Percentiles rank a stretch among this genome's conserved stretches.
These are phyloP conservation scores for Apiotrichum porosum DNA, from an alignment of 1,284 basidiomycete genomes.

Conservation along the genomic window DNA sequence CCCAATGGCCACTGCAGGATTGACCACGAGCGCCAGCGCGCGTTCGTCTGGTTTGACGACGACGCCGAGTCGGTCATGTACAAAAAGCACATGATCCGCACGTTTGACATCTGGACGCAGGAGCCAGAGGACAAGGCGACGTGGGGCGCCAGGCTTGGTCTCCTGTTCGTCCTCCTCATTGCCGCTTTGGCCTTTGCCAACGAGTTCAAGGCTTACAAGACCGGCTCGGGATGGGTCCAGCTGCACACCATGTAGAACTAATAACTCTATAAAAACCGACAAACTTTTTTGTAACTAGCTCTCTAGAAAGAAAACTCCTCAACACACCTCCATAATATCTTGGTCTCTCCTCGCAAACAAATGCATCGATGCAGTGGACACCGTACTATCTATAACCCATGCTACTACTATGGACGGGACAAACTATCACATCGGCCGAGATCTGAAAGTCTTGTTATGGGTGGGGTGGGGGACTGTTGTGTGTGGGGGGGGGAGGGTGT, in stretches of 20 bases:
- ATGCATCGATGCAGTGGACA: too few relatives aligned
- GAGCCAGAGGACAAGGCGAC: not conserved
- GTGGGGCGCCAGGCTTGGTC: not conserved
- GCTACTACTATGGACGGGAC: too few relatives aligned
- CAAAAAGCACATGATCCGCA: slow-evolving; percentile 10
- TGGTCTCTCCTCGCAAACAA: too few relatives aligned
- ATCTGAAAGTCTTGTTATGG: too few relatives aligned
- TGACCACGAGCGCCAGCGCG: slow-evolving; percentile 28
- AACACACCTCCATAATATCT: too few relatives aligned
- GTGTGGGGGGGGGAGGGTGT: too few relatives aligned
- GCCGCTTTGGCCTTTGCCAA: slow-evolving; percentile 2
- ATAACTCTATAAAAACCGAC: too few relatives aligned
- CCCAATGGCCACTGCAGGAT: slow-evolving; percentile 27
- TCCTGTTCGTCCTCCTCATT: not conserved
- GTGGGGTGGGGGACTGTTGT: too few relatives aligned
- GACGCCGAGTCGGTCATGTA: not conserved
- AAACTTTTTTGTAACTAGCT: too few relatives aligned
- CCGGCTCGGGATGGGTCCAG: slow-evolving; percentile 3
- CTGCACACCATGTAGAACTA: not conserved
- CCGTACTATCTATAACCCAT: too few relatives aligned
- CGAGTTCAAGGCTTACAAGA: slow-evolving; percentile 3
- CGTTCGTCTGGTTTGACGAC: slow-evolving; percentile 42
- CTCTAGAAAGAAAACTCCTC: too few relatives aligned
- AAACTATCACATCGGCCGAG: too few relatives aligned
- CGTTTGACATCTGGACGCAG: slow-evolving; percentile 38